These are phyloP conservation scores for Alloteropsis semialata DNA, from an alignment of 176 grass and related monocot species.

Conservation along the genomic window DNA sequence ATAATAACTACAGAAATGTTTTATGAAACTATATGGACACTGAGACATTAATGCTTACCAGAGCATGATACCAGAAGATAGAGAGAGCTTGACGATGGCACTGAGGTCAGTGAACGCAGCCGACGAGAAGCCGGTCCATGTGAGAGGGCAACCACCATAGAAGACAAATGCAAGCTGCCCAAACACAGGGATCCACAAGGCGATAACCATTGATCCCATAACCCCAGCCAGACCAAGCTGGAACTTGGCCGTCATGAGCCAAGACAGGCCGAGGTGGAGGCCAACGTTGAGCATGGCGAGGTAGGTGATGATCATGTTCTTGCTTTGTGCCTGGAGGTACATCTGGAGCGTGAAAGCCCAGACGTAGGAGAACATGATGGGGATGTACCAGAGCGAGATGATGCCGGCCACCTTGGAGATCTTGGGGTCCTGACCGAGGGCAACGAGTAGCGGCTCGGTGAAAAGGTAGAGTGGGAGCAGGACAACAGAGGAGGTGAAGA, in stretches of 20 bases:
- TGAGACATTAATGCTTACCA: slow-evolving; percentile 74
- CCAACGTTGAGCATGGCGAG: slow-evolving; percentile 55
- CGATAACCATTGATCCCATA: slow-evolving; percentile 56
- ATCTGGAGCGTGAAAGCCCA: slow-evolving; percentile 74
- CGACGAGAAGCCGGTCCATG: slow-evolving; percentile 68
- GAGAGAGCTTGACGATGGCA: slow-evolving; percentile 57
- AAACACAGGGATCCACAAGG: slow-evolving; percentile 60
- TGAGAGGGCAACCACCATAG: slow-evolving; percentile 61
- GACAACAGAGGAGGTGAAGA: slow-evolving; percentile 21
- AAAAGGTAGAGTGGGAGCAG: slow-evolving; percentile 64
- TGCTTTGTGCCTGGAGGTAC: slow-evolving; percentile 87
- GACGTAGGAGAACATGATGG: slow-evolving; percentile 51
- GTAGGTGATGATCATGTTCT: slow-evolving; percentile 67
- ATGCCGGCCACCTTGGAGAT: slow-evolving; percentile 47
- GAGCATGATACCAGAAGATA: slow-evolving; percentile 84
- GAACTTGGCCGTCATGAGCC: slow-evolving; percentile 39
- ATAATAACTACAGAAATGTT: too few species aligned
- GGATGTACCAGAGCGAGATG: slow-evolving; percentile 72
- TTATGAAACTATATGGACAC: too few species aligned
- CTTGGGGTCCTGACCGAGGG: slow-evolving; percentile 54
- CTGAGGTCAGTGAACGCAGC: slow-evolving; percentile 48
- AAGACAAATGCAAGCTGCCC: slow-evolving; percentile 60
- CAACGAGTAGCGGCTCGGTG: slow-evolving; percentile 50
- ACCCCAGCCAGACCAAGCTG: slow-evolving; percentile 47
- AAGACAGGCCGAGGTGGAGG: slow-evolving; percentile 58